Evolutionary conservation across 371 early-diverging fungal species (phyloP), one percentile per base, ranked within the genome.

Genomic region (Mortierella sp.): DNA sequence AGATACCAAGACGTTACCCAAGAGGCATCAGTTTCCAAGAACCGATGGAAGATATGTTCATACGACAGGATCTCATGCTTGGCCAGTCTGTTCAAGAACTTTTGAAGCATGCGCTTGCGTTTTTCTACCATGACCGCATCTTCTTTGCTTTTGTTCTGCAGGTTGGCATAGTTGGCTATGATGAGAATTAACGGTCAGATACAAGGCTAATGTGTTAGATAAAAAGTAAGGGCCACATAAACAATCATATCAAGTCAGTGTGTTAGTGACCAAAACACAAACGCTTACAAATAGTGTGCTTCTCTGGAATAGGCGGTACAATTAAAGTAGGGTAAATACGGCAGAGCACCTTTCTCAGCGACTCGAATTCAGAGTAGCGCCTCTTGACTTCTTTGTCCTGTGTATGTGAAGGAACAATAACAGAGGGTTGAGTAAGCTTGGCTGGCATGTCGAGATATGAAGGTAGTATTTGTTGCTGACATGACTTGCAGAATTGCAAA

Each of bases 321-420:
- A 96, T 88, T 11, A 92, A 73, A 2, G 92, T 91, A 20, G 97
- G 97, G 79, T 97, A 93, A 54, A 95, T 88, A 49, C 89, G 85
- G 37, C 87, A 84, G 62, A 98, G 87, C 18, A 90, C 85, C 51
- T 85, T 91, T 64, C 96, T 88, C 62, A 98, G 86, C 18, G 94
- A 91, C 78, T 97, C 97, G 76, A 98, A 98, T 72, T 98, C 99
- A 51, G 96, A 96, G 84, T 98, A 98, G 49, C 99, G 90, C 70
- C 96, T 91, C 72, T 89, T 87, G 43, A 88, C 89, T 69, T 89
- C 89, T 60, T 85, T 87, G 51, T 88, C 87, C 88, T 92, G 83
- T 45, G 16, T 39, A 10, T 22, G 37, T 37, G 20, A 40, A 16
- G 22, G 62, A 16, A 40, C 28, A 9, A 32, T 35, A 45, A 22